Conservation (phyloP, 2,329 filamentous ascomycete genomes). For the Remersonia thermophila region DNA sequence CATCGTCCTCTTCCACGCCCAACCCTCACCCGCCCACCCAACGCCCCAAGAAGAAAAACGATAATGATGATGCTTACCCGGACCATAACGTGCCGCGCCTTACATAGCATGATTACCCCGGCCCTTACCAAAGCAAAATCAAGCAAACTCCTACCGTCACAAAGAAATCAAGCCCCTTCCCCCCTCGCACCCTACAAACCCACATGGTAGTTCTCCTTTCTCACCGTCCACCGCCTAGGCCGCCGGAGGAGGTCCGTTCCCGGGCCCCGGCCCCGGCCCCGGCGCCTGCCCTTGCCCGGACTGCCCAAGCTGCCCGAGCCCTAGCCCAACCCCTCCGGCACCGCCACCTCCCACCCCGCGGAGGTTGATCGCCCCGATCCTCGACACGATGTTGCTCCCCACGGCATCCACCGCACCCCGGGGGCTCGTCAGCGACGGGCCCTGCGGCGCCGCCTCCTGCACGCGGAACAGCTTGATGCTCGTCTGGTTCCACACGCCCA, state of each 20-base stretch:
- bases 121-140: no score
- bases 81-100: no score
- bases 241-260: no score
- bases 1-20: no score
- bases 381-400: slow-evolving; percentile 75
- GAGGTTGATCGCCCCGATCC: slow-evolving; percentile 72
- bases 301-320: background rate
- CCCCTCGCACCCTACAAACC: background rate
- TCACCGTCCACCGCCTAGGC: no score
- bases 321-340: slow-evolving; percentile 15
- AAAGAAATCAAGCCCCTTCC: background rate
- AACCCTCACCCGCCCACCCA: no score
- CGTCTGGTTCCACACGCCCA: slow-evolving; percentile 91
- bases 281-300: background rate
- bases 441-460: slow-evolving; percentile 63
- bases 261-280: background rate
- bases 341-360: no score
- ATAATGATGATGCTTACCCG: no score
- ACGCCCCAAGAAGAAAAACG: no score
- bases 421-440: slow-evolving; percentile 71
- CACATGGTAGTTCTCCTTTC: no score
- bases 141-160: no score
- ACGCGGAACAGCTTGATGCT: slow-evolving; percentile 79
- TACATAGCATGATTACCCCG: no score
- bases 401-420: slow-evolving; percentile 88